A percentile compares a stretch with the other conserved stretches of the same genome.
Conservation (phyloP, 768 basidiomycete species). For the Baorangia bicolor region DNA sequence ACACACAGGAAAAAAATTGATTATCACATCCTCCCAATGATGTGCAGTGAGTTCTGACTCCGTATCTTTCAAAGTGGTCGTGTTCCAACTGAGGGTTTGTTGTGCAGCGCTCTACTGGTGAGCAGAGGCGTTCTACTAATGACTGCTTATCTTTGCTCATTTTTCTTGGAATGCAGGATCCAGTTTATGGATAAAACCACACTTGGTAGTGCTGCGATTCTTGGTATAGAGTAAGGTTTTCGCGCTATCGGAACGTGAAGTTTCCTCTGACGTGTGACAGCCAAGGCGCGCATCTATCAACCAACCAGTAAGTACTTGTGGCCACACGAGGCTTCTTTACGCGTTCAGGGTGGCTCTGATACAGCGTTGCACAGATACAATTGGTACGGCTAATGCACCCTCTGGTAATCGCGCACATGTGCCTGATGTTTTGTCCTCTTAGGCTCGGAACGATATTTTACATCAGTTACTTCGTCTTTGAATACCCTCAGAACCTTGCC, state of each 20-base stretch:
- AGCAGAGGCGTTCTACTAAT: not conserved
- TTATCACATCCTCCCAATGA: slow-evolving; percentile 63
- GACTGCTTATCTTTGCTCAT: not conserved
- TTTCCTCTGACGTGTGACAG: slow-evolving; percentile 32
- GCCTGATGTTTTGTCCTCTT: not conserved
- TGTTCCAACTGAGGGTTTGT: not conserved
- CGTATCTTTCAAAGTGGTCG: not conserved
- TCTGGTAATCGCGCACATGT: not conserved
- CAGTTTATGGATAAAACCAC: slow-evolving; percentile 82
- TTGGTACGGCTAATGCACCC: slow-evolving; percentile 41
- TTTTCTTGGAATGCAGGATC: slow-evolving; percentile 42
- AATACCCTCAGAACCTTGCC: slow-evolving; percentile 72
- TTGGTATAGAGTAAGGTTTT: slow-evolving; percentile 59
- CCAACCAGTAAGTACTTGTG: slow-evolving; percentile 51
- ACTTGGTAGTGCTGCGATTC: slow-evolving; percentile 62
- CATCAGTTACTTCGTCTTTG: slow-evolving; percentile 65
- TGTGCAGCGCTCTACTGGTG: slow-evolving; percentile 56
- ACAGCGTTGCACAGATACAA: slow-evolving; percentile 48
- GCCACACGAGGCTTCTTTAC: not conserved
- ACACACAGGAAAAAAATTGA: slow-evolving; percentile 57
- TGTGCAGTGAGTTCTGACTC: slow-evolving; percentile 55
- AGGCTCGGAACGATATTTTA: slow-evolving; percentile 81
- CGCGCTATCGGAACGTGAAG: not conserved
- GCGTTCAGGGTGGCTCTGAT: not conserved
- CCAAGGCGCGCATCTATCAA: slow-evolving; percentile 57